These are phyloP conservation scores for Akanthomyces dipterigenus DNA, from an alignment of 2,329 filamentous ascomycete genomes.

Conservation along the genomic window DNA sequence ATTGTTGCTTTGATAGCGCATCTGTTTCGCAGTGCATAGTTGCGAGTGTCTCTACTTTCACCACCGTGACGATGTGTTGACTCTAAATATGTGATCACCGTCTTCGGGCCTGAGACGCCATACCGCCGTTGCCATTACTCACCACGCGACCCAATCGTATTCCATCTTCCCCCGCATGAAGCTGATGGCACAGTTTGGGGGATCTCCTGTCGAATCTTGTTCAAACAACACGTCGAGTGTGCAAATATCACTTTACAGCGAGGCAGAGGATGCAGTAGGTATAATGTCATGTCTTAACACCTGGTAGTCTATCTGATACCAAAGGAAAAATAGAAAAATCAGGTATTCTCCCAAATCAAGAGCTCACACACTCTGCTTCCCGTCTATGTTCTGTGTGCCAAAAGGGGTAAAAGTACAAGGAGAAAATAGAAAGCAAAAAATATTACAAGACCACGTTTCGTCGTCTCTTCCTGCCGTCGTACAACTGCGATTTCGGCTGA, in stretches of 20 bases:
- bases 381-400: conserved; percentile 13
- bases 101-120: not conserved
- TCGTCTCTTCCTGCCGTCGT: not conserved
- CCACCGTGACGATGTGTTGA: not conserved
- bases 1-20: not conserved
- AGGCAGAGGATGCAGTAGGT: not conserved
- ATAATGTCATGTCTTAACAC: conserved; percentile 2
- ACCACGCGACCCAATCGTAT: not conserved
- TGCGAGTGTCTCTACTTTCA: not conserved
- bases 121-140: not conserved
- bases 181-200: not conserved
- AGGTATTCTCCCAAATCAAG: conserved; percentile 3
- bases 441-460: not conserved
- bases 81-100: not conserved
- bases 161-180: not conserved
- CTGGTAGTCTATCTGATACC: conserved; percentile 9
- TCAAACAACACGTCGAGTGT: not conserved
- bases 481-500: not conserved
- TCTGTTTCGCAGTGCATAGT: not conserved
- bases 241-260: not conserved
- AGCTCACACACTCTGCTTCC: conserved; percentile 9
- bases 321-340: not conserved
- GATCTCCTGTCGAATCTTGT: no score
- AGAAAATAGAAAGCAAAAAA: conserved; percentile 11
- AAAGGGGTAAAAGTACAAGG: conserved; percentile 9